Base-by-base conservation (phyloP, 2,329 filamentous ascomycete genomes). In the Didymella segeticola region DNA sequence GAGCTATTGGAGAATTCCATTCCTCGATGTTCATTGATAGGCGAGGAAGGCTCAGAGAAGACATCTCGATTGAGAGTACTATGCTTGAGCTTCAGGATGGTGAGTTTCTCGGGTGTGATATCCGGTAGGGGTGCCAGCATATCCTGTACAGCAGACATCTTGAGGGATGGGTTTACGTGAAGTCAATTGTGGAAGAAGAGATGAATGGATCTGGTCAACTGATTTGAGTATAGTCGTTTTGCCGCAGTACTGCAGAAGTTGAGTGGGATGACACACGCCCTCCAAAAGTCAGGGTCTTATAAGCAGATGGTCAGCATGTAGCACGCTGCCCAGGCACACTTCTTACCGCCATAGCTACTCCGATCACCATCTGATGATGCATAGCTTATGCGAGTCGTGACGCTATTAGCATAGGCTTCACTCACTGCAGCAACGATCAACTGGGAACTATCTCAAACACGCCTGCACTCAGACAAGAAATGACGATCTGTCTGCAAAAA, bases 101-200 rank as follows among this genome's bases (percentile, higher is more conserved):
- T 60, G 9, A 67, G 62, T 47, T 65, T 65, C 34, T 67, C 64
- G 2, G 62, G 61, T 1, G 61, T 56, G 15, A 67, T 64, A 1
- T 66, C 47, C n/a, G 53, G 53, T 9, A 56, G 43, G 1, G 42
- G 47, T 1, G 42, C 12, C 9, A 51, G 43, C 20, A 47, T 47
- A 19, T 56, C 53, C 12, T 47, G 43, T 11, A 47, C 41, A 8
- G 29, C 8, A 3, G 52, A 34, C 52, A 55, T 50, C 1, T 12
- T 51, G 42, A 22, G 1, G 11, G 15, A 11, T 20, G 7, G 12
- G 15, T 34, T 11, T 5, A 20, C 20, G 7, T 34, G n/a, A n/a
- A n/a, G n/a, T n/a, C 7, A 19, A n/a, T 4, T 20, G 15, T 4
- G 15, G 31, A 19, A 10, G 20, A 11, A 12, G 8, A 12, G 4